These are phyloP conservation scores for Liquidambar formosana DNA, from an alignment of 164 flowering plant genomes.

Conservation along the genomic window DNA sequence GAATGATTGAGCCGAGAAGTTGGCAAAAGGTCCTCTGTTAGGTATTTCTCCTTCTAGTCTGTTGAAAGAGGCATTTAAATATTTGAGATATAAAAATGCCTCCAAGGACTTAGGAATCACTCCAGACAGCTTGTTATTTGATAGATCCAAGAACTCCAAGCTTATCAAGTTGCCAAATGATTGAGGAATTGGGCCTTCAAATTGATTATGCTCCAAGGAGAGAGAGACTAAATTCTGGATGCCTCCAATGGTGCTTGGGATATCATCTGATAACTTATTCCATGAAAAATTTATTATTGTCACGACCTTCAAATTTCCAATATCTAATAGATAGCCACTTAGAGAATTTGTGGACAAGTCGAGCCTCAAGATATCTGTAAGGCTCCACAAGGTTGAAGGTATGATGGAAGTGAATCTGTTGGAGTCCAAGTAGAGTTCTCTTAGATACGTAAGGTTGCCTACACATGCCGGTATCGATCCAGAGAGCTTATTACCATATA, in stretches of 20 bases:
- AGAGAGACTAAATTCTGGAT: background rate
- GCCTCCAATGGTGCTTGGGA: slow-evolving; percentile 9
- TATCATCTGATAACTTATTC: slow-evolving; percentile 20
- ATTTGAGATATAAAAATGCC: too few relatives aligned
- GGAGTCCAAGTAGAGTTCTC: slow-evolving; percentile 1
- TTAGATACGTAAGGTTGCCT: background rate
- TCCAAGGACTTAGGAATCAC: too few relatives aligned
- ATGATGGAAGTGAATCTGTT: slow-evolving; percentile 18
- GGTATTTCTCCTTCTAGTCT: too few relatives aligned
- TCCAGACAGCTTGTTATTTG: too few relatives aligned
- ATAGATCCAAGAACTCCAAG: too few relatives aligned
- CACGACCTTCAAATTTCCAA: slow-evolving; percentile 21
- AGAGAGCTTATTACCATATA: slow-evolving; percentile 10
- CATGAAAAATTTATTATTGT: slow-evolving; percentile 13
- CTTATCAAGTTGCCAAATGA: background rate
- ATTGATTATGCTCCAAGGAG: slow-evolving; percentile 5
- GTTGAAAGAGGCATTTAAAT: too few relatives aligned
- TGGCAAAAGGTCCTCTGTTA: too few relatives aligned
- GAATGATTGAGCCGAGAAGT: too few relatives aligned
- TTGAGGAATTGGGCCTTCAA: slow-evolving; percentile 27
- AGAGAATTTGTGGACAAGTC: slow-evolving; percentile 25
- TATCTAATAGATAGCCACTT: slow-evolving; percentile 13
- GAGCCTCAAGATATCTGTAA: slow-evolving; percentile 7
- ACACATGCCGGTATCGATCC: background rate
- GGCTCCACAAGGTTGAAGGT: slow-evolving; percentile 19